Conservation (phyloP, 768 basidiomycete species). For the Gyrodon lividus region DNA sequence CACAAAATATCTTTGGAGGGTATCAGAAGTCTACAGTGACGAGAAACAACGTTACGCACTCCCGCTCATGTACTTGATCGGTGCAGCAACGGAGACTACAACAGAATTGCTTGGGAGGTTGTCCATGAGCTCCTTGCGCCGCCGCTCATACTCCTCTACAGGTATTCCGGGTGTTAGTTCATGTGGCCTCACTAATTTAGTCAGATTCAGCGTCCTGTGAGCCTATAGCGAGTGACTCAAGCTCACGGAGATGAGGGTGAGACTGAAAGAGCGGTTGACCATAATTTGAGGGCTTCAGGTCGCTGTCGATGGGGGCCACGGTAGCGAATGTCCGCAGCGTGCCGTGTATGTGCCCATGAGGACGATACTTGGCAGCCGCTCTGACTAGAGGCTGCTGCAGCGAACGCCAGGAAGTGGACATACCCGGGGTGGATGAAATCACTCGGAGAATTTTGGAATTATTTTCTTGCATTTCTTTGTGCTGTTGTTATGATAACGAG, state of each 20-base stretch:
- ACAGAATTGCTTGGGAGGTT: slow-evolving; percentile 67
- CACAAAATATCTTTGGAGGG: slow-evolving; percentile 68
- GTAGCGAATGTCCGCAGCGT: slow-evolving; percentile 35
- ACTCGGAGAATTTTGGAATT: neutral
- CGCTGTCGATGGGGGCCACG: slow-evolving; percentile 21
- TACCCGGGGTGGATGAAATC: slow-evolving; percentile 9
- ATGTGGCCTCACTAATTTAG: slow-evolving; percentile 45
- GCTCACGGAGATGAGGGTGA: slow-evolving; percentile 78
- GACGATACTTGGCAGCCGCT: neutral
- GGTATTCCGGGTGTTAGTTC: slow-evolving; percentile 86
- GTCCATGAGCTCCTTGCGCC: slow-evolving; percentile 71
- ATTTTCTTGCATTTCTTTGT: neutral
- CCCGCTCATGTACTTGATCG: slow-evolving; percentile 82
- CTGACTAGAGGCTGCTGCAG: slow-evolving; percentile 8
- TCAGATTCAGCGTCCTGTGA: slow-evolving; percentile 2
- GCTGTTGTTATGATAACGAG: neutral
- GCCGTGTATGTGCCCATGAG: neutral
- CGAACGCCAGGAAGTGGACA: slow-evolving; percentile 21
- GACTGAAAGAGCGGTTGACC: slow-evolving; percentile 79
- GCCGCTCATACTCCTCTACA: slow-evolving; percentile 69
- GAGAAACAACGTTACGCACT: slow-evolving; percentile 47
- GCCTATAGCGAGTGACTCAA: neutral
- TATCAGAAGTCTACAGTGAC: slow-evolving; percentile 10
- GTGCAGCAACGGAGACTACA: slow-evolving; percentile 76
- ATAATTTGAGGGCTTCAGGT: slow-evolving; percentile 66